phyloP scores from a whole-genome alignment of 2,329 filamentous ascomycete genomes.

The Nothomitra cinnamomea region DNA sequence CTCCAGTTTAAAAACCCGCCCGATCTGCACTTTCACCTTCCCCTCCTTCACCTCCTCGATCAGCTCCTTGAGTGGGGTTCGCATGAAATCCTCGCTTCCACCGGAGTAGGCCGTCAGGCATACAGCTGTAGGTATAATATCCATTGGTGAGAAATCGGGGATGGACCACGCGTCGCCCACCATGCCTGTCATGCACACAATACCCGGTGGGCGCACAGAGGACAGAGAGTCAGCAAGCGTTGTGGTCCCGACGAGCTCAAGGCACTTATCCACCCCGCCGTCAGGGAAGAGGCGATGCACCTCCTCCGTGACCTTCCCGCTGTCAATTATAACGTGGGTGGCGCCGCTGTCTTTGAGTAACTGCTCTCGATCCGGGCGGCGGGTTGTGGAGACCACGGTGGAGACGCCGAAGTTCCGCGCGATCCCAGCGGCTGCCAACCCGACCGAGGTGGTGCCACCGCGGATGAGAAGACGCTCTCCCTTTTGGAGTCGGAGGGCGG shows the following conservation, averaged over 20 bases:
- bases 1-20: slow-evolving; percentile 26
- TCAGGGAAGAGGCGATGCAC: no score
- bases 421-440: slow-evolving; percentile 29
- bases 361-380: no score
- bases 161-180: slow-evolving; percentile 27
- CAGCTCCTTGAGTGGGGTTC: no score
- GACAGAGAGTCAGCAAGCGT: no score
- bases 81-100: slow-evolving; percentile 23
- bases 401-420: slow-evolving; percentile 25
- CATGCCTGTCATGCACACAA: slow-evolving; percentile 30
- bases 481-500: slow-evolving; percentile 21
- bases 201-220: slow-evolving; percentile 14
- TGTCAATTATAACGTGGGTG: no score
- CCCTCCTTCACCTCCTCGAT: slow-evolving; percentile 15
- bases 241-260: no score
- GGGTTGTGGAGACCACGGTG: slow-evolving; percentile 16
- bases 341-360: no score
- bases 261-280: no score
- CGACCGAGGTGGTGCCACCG: slow-evolving; percentile 31
- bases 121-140: slow-evolving; percentile 23
- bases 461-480: slow-evolving; percentile 30
- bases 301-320: no score
- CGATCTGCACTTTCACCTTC: slow-evolving; percentile 24
- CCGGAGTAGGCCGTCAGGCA: slow-evolving; percentile 26
- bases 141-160: slow-evolving; percentile 26